These are phyloP conservation scores for Coemansia sp. DNA, from an alignment of 192 early-diverging fungal genomes.

Conservation along the genomic window DNA sequence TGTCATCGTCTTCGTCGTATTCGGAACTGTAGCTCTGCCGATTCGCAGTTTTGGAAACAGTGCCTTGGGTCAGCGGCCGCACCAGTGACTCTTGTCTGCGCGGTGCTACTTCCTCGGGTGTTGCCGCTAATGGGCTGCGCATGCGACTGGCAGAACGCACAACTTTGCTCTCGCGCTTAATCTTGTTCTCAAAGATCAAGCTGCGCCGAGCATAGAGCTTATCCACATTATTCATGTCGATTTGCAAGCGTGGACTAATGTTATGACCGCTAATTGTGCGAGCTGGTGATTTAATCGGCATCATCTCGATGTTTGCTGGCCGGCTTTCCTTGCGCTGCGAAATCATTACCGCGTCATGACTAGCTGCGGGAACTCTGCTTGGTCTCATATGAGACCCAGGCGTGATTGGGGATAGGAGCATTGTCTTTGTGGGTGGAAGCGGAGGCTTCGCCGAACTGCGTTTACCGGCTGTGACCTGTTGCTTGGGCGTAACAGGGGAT, in stretches of 20 bases:
- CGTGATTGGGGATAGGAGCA: constrained; percentile 25
- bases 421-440: neutral
- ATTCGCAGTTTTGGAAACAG: neutral
- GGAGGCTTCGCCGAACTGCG: neutral
- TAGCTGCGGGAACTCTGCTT: neutral
- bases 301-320: constrained; percentile 1
- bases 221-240: constrained; percentile 52
- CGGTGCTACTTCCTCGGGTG: neutral
- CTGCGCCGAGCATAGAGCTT: constrained; percentile 41
- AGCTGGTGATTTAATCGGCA: constrained; percentile 6
- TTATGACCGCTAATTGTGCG: constrained; percentile 36
- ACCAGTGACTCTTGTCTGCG: neutral
- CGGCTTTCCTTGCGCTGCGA: neutral
- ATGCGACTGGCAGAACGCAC: neutral
- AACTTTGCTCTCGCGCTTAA: constrained; percentile 24
- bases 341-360: neutral
- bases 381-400: neutral
- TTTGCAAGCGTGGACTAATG: constrained; percentile 33
- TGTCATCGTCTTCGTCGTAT: constrained; percentile 10
- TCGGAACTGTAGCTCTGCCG: constrained; percentile 10
- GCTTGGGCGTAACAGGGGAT: constrained; percentile 22
- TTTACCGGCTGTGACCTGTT: neutral
- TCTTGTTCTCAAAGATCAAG: constrained; percentile 44
- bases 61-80: neutral
- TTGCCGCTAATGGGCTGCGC: neutral